Evolutionary conservation across 805 yeast genomes (phyloP), one percentile per base, ranked within the genome.

Genomic region (Starmerella floris): DNA sequence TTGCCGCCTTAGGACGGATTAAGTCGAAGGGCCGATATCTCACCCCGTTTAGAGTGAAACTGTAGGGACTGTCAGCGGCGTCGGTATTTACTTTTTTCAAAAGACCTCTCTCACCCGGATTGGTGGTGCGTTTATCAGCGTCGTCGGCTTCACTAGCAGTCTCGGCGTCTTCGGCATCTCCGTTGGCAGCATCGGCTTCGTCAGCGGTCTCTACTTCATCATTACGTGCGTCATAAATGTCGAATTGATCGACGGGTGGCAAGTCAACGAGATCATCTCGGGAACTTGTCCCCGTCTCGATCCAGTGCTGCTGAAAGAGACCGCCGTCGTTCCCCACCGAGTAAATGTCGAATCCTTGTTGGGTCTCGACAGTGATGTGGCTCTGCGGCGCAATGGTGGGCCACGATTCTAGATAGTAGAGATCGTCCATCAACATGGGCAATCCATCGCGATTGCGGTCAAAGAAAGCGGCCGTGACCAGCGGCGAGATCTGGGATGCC

Each of bases 401-500:
- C 55, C 54, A 53, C 6, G 45, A 5, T 1, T 48, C 48, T 4
- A 52, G 23, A 17, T 41, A 23, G 32, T 43, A 49, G 15, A 43
- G 46, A 26, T 54, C 56, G n/a, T 38, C 34, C 6, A 61, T 42
- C 4, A 67, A 61, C 25, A 54, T 57, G 0, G 74, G 72, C 11
- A 58, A 45, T 0, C 59, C 21, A 58, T 56, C 11, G 49, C 16
- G 20, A 2, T 39, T 55, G 19, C 54, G 27, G 9, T 62, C 63
- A 47, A 69, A 65, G 22, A 64, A 62, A 43, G 54, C 63, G 3
- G 64, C 52, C 2, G 64, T 30, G 2, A 59, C 46, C 3, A 59
- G 41, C 1, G 70, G 68, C 8, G 55, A 50, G 5, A 56, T 25
- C 22, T 56, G 56, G 1, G 69, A 64, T 25, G 58, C 44, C 0